Evolutionary conservation across 2,329 filamentous ascomycete species (phyloP), one percentile per base, ranked within the genome.

Genomic region (Neonectria hederae): DNA sequence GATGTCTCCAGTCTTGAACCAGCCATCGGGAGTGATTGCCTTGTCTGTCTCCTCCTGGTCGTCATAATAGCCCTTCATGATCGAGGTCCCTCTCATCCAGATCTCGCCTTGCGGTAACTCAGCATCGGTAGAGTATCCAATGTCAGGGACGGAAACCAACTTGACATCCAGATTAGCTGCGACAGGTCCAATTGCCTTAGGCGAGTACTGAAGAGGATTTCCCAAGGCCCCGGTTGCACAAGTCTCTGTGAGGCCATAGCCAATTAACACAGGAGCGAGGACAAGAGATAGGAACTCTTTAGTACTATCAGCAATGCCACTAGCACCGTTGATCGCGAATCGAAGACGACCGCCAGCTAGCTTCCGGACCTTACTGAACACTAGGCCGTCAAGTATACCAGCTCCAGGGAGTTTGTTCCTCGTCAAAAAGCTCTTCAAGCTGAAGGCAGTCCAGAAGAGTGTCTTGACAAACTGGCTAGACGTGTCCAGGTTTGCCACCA

Each of bases 1-100:
- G 76, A 98, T 94, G 74, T 98, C 95, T 64, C 95, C 95, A 9
- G 93, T 97, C 85, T 91, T 94, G 86, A 98, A 97, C 95, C 95
- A 98, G 30, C 93, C 93, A 72, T 97, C 95, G 1, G 88, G 78
- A 0, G 92, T 94, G 65, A 95, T 86, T 2, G 91, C 85, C 75
- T 90, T 90, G 74, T 84, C 85, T 4, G 93, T 97, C 82, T 97
- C 94, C 73, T 94, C 88, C 11, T 92, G 89, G 75, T 97, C 92
- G 60, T 96, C 84, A 75, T 90, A 94, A 81, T 98, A 98, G 22
- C 89, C 90, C 42, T 84, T 84, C 56, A 92, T 87, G 35, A 98
- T 90, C 57, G 90, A 84, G 43, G 83, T 83, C 45, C 95, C 95
- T 58, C 92, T 90, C 69, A 98, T 91, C 84, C 90, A 92, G 75